A percentile compares a stretch with the other conserved stretches of the same genome.
Conservation (phyloP, 2,329 filamentous ascomycete species). For the Pseudocercospora eumusae region DNA sequence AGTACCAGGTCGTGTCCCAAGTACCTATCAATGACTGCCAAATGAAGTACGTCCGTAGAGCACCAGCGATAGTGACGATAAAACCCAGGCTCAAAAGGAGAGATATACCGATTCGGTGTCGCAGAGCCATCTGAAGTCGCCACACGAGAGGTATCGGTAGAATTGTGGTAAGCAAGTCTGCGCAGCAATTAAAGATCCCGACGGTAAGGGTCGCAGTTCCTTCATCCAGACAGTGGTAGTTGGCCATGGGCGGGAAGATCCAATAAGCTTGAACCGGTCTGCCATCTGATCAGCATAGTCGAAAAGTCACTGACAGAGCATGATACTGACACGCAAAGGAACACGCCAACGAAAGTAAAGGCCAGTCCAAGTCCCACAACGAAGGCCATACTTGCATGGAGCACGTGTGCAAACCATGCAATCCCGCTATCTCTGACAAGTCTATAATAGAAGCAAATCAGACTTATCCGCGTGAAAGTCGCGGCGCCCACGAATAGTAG, state of each 20-base stretch:
- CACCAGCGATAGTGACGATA: conserved; percentile 47
- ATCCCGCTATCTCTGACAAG: conserved; percentile 46
- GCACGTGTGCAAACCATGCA: conserved; percentile 43
- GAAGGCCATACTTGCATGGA: conserved; percentile 45
- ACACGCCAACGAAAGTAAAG: conserved; percentile 43
- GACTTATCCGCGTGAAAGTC: conserved; percentile 47
- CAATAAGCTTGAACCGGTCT: conserved; percentile 48
- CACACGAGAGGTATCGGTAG: conserved; percentile 49
- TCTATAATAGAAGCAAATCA: conserved; percentile 52
- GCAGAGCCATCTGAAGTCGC: conserved; percentile 46
- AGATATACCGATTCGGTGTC: conserved; percentile 44
- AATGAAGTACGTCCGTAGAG: conserved; percentile 48
- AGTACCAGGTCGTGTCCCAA: conserved; percentile 42
- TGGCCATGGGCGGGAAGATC: conserved; percentile 39
- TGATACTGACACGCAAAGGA: conserved; percentile 41
- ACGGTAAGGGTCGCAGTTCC: conserved; percentile 43
- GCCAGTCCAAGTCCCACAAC: conserved; percentile 43
- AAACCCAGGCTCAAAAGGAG: conserved; percentile 46
- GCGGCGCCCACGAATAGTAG: conserved; percentile 46
- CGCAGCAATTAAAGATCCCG: conserved; percentile 48
- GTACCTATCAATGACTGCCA: conserved; percentile 45
- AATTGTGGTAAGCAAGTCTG: conserved; percentile 47
- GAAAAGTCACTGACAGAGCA: not conserved
- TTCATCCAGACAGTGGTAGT: conserved; percentile 46
- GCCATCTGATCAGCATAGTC: conserved; percentile 18